These are phyloP conservation scores for Zarea fungicola DNA, from an alignment of 2,329 filamentous ascomycete genomes.

Conservation along the genomic window DNA sequence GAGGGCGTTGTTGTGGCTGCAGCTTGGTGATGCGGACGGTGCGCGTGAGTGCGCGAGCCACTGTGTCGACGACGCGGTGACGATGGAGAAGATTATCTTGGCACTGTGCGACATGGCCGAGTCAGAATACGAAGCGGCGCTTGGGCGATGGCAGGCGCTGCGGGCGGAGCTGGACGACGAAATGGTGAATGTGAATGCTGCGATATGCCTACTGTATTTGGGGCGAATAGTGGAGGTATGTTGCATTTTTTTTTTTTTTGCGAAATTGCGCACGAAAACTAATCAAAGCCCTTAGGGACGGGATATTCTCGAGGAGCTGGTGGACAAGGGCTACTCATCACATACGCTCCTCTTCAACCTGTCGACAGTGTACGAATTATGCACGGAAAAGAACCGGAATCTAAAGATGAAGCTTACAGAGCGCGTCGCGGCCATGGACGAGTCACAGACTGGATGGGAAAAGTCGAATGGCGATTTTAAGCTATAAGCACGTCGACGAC, in stretches of 20 bases:
- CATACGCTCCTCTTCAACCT: slow-evolving; percentile 84
- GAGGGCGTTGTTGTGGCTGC: slow-evolving; percentile 66
- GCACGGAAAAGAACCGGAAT: slow-evolving; percentile 67
- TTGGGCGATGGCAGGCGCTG: slow-evolving; percentile 54
- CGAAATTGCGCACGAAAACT: too few relatives aligned
- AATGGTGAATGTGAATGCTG: slow-evolving; percentile 75
- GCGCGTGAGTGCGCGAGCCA: slow-evolving; percentile 52
- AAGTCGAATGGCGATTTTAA: slow-evolving; percentile 72
- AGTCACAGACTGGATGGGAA: slow-evolving; percentile 60
- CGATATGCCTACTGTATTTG: slow-evolving; percentile 77
- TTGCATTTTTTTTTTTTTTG: too few relatives aligned
- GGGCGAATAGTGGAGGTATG: slow-evolving; percentile 67
- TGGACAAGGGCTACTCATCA: slow-evolving; percentile 61
- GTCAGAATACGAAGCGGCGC: slow-evolving; percentile 62
- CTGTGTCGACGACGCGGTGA: slow-evolving; percentile 25
- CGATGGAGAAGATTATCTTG: slow-evolving; percentile 46
- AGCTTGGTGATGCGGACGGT: slow-evolving; percentile 69
- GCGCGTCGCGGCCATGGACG: slow-evolving; percentile 56
- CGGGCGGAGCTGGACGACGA: slow-evolving; percentile 46
- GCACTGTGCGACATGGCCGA: slow-evolving; percentile 77
- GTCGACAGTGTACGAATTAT: slow-evolving; percentile 86
- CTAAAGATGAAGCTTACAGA: slow-evolving; percentile 70
- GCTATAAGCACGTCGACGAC: slow-evolving; percentile 31
- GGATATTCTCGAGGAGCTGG: slow-evolving; percentile 59
- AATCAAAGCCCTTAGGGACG: slow-evolving; percentile 47